Evolutionary conservation across 2,329 filamentous ascomycete genomes (phyloP).

Genomic region (Mollisia scopiformis): DNA sequence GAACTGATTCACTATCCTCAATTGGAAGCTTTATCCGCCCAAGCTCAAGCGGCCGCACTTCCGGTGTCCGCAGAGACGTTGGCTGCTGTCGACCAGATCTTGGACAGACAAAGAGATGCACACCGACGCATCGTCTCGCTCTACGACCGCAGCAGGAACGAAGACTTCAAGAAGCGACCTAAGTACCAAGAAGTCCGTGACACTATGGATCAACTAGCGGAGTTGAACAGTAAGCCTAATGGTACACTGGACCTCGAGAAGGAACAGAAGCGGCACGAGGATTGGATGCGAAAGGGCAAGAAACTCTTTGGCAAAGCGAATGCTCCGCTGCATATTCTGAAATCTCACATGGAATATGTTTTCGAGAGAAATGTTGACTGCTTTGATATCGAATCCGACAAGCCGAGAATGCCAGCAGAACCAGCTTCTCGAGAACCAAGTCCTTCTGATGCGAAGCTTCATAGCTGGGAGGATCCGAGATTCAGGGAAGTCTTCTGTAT

Average conservation of each 20-base stretch:
- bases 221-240: constrained; percentile 88
- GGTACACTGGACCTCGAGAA: constrained; percentile 93
- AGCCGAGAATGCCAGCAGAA: constrained; percentile 86
- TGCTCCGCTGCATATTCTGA: constrained; percentile 92
- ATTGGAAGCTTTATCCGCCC: constrained; percentile 85
- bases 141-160: constrained; percentile 74
- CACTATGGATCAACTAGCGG: constrained; percentile 83
- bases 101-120: constrained; percentile 94
- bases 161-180: constrained; percentile 78
- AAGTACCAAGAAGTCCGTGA: constrained; percentile 90
- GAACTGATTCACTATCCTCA: constrained; percentile 94
- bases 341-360: constrained; percentile 92
- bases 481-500: constrained; percentile 92
- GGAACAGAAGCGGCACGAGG: constrained; percentile 92
- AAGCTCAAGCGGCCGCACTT: constrained; percentile 70
- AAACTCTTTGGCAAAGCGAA: constrained; percentile 98
- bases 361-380: constrained; percentile 87
- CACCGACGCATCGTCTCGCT: constrained; percentile 85
- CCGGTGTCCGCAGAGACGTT: constrained; percentile 85
- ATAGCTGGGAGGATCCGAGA: constrained; percentile 63
- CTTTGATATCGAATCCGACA: constrained; percentile 84
- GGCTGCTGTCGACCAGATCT: constrained; percentile 81
- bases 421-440: constrained; percentile 84
- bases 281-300: constrained; percentile 99
- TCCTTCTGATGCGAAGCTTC: constrained; percentile 54